These are phyloP conservation scores for Ammopiptanthus mongolicus DNA, from an alignment of 306 rosid species.

Conservation along the genomic window DNA sequence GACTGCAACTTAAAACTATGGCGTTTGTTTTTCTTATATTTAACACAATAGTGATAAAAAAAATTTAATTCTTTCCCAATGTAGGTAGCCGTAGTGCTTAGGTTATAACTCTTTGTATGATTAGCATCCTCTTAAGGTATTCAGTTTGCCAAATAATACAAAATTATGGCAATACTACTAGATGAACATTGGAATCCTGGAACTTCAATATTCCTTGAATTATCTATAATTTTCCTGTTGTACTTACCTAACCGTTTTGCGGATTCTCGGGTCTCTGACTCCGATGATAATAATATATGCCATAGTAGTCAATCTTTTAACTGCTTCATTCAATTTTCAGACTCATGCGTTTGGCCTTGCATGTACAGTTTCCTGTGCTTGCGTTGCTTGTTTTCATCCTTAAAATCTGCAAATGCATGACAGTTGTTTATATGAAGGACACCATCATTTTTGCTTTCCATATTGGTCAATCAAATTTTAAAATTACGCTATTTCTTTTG, in stretches of 20 bases:
- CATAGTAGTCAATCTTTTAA: neutral
- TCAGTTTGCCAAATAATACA: neutral
- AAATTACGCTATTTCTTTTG: slow-evolving; percentile 1
- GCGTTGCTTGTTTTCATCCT: neutral
- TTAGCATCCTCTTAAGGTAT: neutral
- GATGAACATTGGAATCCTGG: neutral
- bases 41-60: neutral
- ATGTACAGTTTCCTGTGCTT: neutral
- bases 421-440: neutral
- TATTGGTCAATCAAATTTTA: slow-evolving; percentile 12
- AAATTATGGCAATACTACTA: neutral
- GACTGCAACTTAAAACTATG: neutral
- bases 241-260: neutral
- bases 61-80: neutral
- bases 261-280: neutral
- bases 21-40: neutral
- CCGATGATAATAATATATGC: neutral
- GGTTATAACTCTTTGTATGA: neutral
- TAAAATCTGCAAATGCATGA: neutral
- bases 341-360: neutral
- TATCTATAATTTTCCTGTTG: neutral
- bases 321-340: neutral
- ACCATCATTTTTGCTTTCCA: neutral
- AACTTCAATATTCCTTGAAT: neutral
- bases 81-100: neutral